Evolutionary conservation across 805 yeast genomes (phyloP), one percentile per base, ranked within the genome.

Genomic region (Candida taoyuanica): DNA sequence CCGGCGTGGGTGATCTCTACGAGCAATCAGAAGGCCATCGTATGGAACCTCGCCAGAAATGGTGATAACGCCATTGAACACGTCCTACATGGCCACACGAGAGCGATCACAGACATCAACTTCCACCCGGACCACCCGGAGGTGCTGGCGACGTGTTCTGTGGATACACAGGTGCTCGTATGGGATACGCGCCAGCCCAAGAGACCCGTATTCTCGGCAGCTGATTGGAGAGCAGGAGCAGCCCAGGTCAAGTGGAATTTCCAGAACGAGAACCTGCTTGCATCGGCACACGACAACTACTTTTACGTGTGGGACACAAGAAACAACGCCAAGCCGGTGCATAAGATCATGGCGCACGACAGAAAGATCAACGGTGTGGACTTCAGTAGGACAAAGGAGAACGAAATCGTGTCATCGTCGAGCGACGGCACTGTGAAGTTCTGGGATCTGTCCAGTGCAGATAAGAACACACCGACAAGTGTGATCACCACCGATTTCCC

Each of bases 211-310:
- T 71, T 73, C 42, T 71, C 78, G 33, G 88, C 86, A 64, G 86
- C 96, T n/a, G 96, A 91, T 55, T 93, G 96, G 94, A 66, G 85
- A 40, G 94, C 96, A 1, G 91, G 94, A 3, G 95, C 97, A 3
- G 76, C 95, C 0, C 98, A 91, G 59, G 96, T 88, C 13, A 88
- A 91, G 56, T 93, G 98, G 97, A 86, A 83, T 57, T 77, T 77
- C 47, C 67, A 70, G 31, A 81, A 89, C 51, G 78, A 87, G 2
- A 72, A 84, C 53, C 72, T 88, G 21, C 54, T 93, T 19, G 96
- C 97, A 0, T 80, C 93, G 1, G 72, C 94, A 6, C 98, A 93
- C 56, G 95, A 86, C 52, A 76, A 82, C 52, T 70, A 78, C 35
- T 73, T 91, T 29, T 78, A 78, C 43, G 65, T 93, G 1, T 93